phyloP scores from a whole-genome alignment of 2,329 filamentous ascomycete species.

The Arachnopeziza araneosa region DNA sequence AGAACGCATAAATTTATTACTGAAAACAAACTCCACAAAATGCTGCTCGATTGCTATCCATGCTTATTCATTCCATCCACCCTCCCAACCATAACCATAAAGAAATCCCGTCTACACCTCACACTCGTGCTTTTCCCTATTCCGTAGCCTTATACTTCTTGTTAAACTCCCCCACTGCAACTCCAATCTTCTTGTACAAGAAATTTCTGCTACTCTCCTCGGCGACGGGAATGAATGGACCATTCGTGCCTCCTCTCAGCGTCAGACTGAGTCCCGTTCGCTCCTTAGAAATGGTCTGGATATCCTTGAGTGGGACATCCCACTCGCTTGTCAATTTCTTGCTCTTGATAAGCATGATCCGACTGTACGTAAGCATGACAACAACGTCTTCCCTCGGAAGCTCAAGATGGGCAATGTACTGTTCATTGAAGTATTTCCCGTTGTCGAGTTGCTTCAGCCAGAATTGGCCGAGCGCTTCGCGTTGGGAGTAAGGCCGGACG shows the following conservation, averaged over 20 bases:
- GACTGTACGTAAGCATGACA: slow-evolving; percentile 79
- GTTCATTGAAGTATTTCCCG: slow-evolving; percentile 94
- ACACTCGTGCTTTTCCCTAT: slow-evolving; percentile 10
- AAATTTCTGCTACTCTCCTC: slow-evolving; percentile 70
- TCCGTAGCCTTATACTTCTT: slow-evolving; percentile 42
- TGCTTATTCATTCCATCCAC: too few relatives aligned
- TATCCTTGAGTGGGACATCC: slow-evolving; percentile 92
- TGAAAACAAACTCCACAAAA: too few relatives aligned
- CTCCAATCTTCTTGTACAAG: slow-evolving; percentile 58
- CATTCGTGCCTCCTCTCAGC: slow-evolving; percentile 83
- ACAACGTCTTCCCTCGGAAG: slow-evolving; percentile 83
- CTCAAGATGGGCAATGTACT: slow-evolving; percentile 95
- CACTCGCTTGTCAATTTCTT: slow-evolving; percentile 85
- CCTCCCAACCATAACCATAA: too few relatives aligned
- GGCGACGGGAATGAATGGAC: slow-evolving; percentile 89
- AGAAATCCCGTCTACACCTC: too few relatives aligned
- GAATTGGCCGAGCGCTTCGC: slow-evolving; percentile 93
- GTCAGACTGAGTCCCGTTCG: slow-evolving; percentile 86
- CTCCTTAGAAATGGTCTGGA: slow-evolving; percentile 97
- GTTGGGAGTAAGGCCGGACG: slow-evolving; percentile 87
- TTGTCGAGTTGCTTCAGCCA: slow-evolving; percentile 99
- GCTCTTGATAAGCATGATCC: slow-evolving; percentile 85
- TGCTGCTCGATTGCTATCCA: too few relatives aligned
- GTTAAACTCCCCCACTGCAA: slow-evolving; percentile 64
- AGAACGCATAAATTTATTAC: too few relatives aligned